Percentiles rank a stretch among this genome's conserved stretches.
Conservation (phyloP, 306 rosid genomes). For the Cucurbita pepo region DNA sequence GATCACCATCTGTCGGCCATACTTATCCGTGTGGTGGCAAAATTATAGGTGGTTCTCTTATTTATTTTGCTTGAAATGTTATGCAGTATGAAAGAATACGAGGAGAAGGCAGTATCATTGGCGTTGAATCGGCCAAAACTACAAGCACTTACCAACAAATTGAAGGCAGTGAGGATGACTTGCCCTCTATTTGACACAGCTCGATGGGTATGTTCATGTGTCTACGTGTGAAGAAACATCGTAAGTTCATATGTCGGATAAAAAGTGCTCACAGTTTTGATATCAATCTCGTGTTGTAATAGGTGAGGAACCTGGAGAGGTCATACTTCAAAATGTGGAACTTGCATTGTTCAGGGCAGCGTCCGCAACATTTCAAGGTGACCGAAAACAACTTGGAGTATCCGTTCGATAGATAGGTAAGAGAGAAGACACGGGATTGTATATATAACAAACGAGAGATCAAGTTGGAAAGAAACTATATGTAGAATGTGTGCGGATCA, state of each 20-base stretch:
- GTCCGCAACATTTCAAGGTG: constrained; percentile 33
- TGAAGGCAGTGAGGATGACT: constrained; percentile 62
- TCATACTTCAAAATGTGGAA: constrained; percentile 40
- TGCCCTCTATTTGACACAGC: constrained; percentile 90
- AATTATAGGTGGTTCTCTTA: neutral
- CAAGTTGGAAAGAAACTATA: neutral
- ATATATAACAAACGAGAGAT: constrained; percentile 15
- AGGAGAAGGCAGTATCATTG: constrained; percentile 79
- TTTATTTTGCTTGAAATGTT: constrained; percentile 1
- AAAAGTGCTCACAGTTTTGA: neutral
- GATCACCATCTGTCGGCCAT: neutral
- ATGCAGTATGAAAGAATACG: constrained; percentile 74
- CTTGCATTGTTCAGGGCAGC: constrained; percentile 29
- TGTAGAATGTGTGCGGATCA: neutral
- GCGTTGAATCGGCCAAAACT: constrained; percentile 74
- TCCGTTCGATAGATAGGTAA: constrained; percentile 21
- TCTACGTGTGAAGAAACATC: too few species aligned
- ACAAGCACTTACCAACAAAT: constrained; percentile 54
- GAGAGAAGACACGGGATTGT: constrained; percentile 16
- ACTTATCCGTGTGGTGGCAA: neutral
- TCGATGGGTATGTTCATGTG: constrained; percentile 55
- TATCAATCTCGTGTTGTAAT: neutral
- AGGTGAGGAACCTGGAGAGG: constrained; percentile 39
- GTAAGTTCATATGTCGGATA: neutral
- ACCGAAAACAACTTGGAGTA: constrained; percentile 22